Base-by-base conservation (phyloP, 331 rosid species). In the Malus hybrid region DNA sequence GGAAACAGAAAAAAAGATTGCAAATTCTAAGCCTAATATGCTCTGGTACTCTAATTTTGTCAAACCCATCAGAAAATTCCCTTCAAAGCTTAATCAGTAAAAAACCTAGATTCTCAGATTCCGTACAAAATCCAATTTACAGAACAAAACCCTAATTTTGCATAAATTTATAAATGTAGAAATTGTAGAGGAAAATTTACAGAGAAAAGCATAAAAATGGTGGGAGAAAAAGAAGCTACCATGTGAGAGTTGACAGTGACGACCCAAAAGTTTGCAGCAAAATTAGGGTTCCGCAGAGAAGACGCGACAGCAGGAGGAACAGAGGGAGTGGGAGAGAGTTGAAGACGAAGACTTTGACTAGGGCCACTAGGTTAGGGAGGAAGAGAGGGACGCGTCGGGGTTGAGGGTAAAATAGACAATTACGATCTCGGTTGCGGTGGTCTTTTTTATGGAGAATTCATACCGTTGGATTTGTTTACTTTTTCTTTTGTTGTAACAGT, bases 121-220 rank as follows among this genome's bases (percentile, higher is more conserved):
- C 50, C 50, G 4, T 55, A 55, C n/a, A 54, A 54, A 18, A 54
- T 54, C n/a, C 9, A 54, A 54, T 15, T 54, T 16, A 55, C 8
- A 55, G 22, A n/a, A 18, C 9, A 31, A 75, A 65, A 74, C 62
- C 70, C 69, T 61, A 63, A 44, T 74, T 65, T 75, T 32, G 64
- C 71, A 31, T 6, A 68, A 15, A 46, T 14, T 32, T 20, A 22
- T 11, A 67, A 56, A 14, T 19, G 22, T 1, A 12, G 10, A 22
- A 29, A 64, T 52, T 52, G 24, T 14, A 19, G 13, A 71, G n/a
- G 6, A 2, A 3, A 4, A 1, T 12, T 39, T 29, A 20, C 27
- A 52, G 14, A 28, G 8, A 10, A 5, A 39, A 27, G 27, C 11
- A 64, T 5, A 32, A 2, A 57, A 22, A 42, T 34, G 9, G 4